These are phyloP conservation scores for Solanum chiquidenum DNA, from an alignment of 257 asterid genomes.

Conservation along the genomic window DNA sequence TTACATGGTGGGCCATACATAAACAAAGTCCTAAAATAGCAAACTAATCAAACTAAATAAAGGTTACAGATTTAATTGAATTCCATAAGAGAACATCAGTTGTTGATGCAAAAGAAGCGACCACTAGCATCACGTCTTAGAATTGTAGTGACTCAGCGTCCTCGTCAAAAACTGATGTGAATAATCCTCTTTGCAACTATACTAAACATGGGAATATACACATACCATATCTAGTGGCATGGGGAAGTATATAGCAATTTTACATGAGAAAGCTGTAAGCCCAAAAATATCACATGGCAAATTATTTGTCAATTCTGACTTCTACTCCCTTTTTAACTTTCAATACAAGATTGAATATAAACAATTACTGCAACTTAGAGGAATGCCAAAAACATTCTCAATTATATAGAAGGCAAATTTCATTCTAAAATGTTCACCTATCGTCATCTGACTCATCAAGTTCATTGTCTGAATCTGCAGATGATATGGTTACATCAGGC, in stretches of 20 bases:
- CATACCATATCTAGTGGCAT: not conserved
- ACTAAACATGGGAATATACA: not conserved
- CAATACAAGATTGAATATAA: not conserved
- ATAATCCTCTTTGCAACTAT: not conserved
- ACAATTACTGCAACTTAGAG: not conserved
- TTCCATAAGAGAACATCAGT: not conserved
- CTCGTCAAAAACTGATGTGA: not conserved
- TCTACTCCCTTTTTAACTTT: not conserved
- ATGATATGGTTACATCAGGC: conserved; percentile 83
- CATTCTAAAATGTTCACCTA: conserved; percentile 30
- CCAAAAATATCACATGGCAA: not conserved
- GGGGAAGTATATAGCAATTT: not conserved
- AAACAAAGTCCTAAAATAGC: not conserved
- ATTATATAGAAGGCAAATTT: not conserved
- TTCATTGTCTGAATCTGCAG: conserved; percentile 81
- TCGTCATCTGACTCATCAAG: conserved; percentile 81
- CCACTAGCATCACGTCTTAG: not conserved
- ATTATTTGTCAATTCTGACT: not conserved
- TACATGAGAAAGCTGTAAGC: not conserved
- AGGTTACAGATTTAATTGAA: not conserved
- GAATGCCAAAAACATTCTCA: not conserved
- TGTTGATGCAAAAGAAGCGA: not conserved
- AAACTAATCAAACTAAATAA: not conserved
- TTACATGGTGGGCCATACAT: not conserved
- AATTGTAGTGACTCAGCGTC: not conserved